phyloP scores from a whole-genome alignment of 2,329 filamentous ascomycete genomes.

The Albophoma yamanashiensis region DNA sequence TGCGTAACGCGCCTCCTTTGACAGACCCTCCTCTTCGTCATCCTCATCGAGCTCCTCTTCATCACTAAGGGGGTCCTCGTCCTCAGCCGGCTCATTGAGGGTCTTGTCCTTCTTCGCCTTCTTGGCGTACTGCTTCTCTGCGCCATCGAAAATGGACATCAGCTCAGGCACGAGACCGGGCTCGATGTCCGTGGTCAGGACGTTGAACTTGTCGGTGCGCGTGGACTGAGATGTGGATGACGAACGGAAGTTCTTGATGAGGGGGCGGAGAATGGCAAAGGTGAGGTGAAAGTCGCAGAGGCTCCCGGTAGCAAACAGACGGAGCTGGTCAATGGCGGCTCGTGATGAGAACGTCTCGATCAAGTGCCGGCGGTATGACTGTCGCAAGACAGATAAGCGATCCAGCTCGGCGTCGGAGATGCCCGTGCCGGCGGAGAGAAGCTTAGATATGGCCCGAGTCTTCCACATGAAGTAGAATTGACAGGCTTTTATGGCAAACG shows the following conservation, averaged over 20 bases:
- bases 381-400: constrained; percentile 42
- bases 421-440: constrained; percentile 42
- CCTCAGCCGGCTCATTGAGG: constrained; percentile 55
- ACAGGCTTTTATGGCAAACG: constrained; percentile 63
- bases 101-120: constrained; percentile 44
- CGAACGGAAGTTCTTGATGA: constrained; percentile 29
- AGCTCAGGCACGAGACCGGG: constrained; percentile 55
- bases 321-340: constrained; percentile 64
- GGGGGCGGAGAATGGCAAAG: constrained; percentile 60
- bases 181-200: constrained; percentile 58
- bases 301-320: constrained; percentile 62
- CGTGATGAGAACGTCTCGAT: constrained; percentile 59
- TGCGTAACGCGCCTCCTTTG: constrained; percentile 48
- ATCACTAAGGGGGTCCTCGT: constrained; percentile 62
- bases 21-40: constrained; percentile 41
- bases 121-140: constrained; percentile 70
- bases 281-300: constrained; percentile 75
- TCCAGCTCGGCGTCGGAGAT: constrained; percentile 50
- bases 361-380: constrained; percentile 49
- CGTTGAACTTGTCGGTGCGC: constrained; percentile 19
- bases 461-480: constrained; percentile 98
- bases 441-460: constrained; percentile 46
- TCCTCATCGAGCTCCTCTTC: constrained; percentile 44
- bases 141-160: constrained; percentile 63
- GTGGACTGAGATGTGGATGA: constrained; percentile 12